Evolutionary conservation across 2,329 filamentous ascomycete genomes (phyloP), one percentile per base, ranked within the genome.

Genomic region (Fusarium sp.): DNA sequence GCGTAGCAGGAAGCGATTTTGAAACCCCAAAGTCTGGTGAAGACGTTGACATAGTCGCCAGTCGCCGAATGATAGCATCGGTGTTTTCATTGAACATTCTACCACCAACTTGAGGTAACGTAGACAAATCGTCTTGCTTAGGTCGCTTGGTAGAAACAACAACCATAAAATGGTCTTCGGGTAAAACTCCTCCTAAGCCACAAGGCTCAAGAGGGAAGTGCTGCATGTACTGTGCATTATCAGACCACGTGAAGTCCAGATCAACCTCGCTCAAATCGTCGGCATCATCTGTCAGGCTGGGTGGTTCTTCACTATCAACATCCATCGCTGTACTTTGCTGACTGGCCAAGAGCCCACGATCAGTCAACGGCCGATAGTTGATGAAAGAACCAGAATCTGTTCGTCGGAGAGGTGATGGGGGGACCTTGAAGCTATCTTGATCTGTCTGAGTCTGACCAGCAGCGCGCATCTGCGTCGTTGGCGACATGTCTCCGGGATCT

Each of bases 111-210:
- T 12, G 51, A 20, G 24, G 36, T 3, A 32, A 28, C 22, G 63
- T 39, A 11, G 55, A 32, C 5, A 41, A 22, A 18, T 32, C 47
- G 18, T 82, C 78, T 18, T 75, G 70, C 32, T 81, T 85, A 0
- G 83, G 80, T 22, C 87, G 83, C 45, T 81, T 84, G 1, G 88
- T 90, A 6, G 84, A 84, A 6, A 91, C 89, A 6, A 87, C 82
- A 2, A 91, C 82, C 45, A 87, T 83, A 67, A 92, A 92, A 70
- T 92, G 90, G 70, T 92, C 90, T n/a, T 91, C 89, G 0, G 90
- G 90, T 32, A 86, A 81, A 1, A 90, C 86, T 20, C 89, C 89
- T 11, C 88, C 89, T 0, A 92, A 78, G 2, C 90, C 90, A 51
- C 86, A 90, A 0, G 88, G 87, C 66, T 90, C 87, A 7, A 92